These are phyloP conservation scores for Angomonas ambiguus DNA, from an alignment of 208 protist species.

Conservation along the genomic window DNA sequence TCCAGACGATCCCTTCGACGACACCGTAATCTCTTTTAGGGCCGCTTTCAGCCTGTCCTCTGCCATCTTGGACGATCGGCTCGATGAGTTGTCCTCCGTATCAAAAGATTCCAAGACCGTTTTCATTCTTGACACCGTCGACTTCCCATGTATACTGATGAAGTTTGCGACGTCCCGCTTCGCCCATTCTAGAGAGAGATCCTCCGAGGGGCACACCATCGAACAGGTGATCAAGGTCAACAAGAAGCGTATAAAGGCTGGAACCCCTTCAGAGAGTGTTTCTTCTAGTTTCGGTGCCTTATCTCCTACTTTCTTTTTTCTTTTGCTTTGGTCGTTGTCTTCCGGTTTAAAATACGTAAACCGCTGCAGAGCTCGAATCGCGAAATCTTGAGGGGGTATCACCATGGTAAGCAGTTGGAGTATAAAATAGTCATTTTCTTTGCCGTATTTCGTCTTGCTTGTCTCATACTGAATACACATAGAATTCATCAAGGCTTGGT, in stretches of 20 bases:
- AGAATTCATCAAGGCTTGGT: conserved; percentile 9
- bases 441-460: background rate
- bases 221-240: conserved; percentile 50
- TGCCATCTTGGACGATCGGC: background rate
- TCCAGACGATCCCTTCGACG: conserved; percentile 19
- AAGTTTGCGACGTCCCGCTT: conserved; percentile 21
- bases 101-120: background rate
- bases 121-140: conserved; percentile 15
- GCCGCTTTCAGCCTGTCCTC: conserved; percentile 11
- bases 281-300: background rate
- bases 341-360: conserved; percentile 35
- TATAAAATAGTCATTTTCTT: conserved; percentile 34
- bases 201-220: conserved; percentile 23
- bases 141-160: conserved; percentile 12
- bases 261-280: conserved; percentile 12
- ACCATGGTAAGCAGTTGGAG: conserved; percentile 60
- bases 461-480: conserved; percentile 18
- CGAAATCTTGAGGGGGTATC: conserved; percentile 43
- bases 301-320: background rate
- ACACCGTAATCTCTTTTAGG: conserved; percentile 27
- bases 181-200: conserved; percentile 19
- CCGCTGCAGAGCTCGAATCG: conserved; percentile 60
- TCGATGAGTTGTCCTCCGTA: conserved; percentile 12
- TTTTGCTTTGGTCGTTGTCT: background rate
- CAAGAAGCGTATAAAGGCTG: conserved; percentile 47